Evolutionary conservation across 2,329 filamentous ascomycete genomes (phyloP).

Genomic region (Colletotrichum magnum): DNA sequence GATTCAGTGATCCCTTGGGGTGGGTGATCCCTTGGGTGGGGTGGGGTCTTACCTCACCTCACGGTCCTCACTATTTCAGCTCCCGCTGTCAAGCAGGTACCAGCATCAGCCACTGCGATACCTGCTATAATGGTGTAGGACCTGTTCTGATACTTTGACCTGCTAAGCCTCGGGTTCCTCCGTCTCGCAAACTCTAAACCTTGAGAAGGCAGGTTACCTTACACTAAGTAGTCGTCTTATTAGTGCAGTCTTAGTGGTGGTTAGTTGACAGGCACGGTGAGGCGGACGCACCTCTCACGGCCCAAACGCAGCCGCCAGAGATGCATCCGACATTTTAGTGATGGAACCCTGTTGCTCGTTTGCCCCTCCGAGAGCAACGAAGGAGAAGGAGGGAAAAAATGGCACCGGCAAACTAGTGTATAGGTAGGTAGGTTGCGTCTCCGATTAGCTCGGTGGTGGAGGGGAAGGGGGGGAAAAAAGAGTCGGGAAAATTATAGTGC

Average conservation of each 20-base stretch:
- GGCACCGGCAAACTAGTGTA: conserved; percentile 5
- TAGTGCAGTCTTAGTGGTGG: no score
- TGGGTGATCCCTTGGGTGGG: no score
- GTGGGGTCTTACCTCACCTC: no score
- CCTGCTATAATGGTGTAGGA: not conserved
- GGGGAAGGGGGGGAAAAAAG: not conserved
- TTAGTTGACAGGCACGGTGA: no score
- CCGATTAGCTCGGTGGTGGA: conserved; percentile 4
- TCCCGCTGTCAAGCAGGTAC: not conserved
- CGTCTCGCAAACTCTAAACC: conserved; percentile 13
- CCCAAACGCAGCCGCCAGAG: conserved; percentile 8
- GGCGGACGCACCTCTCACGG: not conserved
- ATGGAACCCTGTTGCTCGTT: conserved; percentile 22
- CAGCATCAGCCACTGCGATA: not conserved
- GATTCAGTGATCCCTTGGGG: no score
- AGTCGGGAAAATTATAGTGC: conserved; percentile 1
- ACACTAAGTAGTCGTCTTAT: not conserved
- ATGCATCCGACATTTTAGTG: conserved; percentile 9
- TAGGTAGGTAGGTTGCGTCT: not conserved
- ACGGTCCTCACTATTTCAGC: not conserved
- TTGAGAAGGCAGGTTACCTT: not conserved
- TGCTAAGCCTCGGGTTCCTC: conserved; percentile 14
- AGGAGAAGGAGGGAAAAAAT: conserved; percentile 4
- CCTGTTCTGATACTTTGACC: conserved; percentile 1
- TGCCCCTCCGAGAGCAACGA: not conserved